Percentiles rank a stretch among this genome's conserved stretches.
Evolutionary conservation across 176 grass and related monocot species (phyloP).

Genomic region (Lolium multiflorum): DNA sequence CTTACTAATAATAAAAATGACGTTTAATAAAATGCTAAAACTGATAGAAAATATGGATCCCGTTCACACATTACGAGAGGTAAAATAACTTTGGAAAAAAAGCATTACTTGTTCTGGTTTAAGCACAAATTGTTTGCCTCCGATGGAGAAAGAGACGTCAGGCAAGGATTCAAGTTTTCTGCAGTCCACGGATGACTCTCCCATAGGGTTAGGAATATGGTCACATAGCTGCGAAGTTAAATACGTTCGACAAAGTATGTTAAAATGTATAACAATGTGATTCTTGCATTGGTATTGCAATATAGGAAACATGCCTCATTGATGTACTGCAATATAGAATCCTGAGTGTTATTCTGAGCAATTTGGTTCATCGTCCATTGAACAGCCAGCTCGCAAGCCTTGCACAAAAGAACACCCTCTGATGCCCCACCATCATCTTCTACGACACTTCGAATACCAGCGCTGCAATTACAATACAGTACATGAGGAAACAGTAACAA

Average conservation of each 20-base stretch:
- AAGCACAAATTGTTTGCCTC: constrained; percentile 74
- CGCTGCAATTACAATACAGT: constrained; percentile 38
- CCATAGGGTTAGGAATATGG: constrained; percentile 73
- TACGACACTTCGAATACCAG: constrained; percentile 63
- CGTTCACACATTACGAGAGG: not conserved
- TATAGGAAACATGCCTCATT: constrained; percentile 52
- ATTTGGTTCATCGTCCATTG: constrained; percentile 87
- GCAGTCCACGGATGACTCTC: constrained; percentile 83
- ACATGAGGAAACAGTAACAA: constrained; percentile 4
- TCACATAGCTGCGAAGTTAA: constrained; percentile 74
- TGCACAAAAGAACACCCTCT: constrained; percentile 57
- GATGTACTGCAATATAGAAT: constrained; percentile 61
- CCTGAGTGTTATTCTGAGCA: constrained; percentile 67
- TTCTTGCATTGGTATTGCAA: constrained; percentile 23
- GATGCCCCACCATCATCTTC: constrained; percentile 43
- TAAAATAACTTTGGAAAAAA: constrained; percentile 19
- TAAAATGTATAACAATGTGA: not conserved
- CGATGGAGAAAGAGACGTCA: constrained; percentile 73
- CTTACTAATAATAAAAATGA: not conserved
- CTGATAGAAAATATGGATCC: not conserved
- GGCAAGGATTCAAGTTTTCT: constrained; percentile 68
- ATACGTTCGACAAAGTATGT: constrained; percentile 14
- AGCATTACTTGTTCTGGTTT: constrained; percentile 72
- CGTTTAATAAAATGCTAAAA: not conserved
- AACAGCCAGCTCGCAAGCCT: constrained; percentile 72